Evolutionary conservation across 345 rosid genomes (phyloP).

Genomic region (Melaleuca alternifolia): DNA sequence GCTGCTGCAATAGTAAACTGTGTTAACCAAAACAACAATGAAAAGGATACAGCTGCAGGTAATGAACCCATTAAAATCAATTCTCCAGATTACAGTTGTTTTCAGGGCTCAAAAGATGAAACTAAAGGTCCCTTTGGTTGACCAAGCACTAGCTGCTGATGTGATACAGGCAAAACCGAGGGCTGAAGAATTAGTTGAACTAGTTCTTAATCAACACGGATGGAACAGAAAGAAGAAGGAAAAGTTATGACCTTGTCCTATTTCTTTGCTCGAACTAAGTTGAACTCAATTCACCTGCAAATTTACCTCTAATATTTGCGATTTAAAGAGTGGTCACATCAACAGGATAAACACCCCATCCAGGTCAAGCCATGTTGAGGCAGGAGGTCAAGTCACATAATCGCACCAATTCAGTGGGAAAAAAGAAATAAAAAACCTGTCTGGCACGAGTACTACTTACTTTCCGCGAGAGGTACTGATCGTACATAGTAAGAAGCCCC

Average conservation of each 20-base stretch:
- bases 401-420: not conserved
- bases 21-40: not conserved
- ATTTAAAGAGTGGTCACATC: not conserved
- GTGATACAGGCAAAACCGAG: not conserved
- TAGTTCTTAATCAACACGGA: not conserved
- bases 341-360: not conserved
- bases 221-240: not conserved
- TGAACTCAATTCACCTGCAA: not conserved
- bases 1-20: not conserved
- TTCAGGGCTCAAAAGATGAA: not conserved
- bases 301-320: not conserved
- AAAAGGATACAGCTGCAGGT: not conserved
- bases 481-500: slow-evolving; percentile 94
- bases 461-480: slow-evolving; percentile 82
- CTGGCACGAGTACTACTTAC: slow-evolving; percentile 9
- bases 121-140: not conserved
- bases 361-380: not conserved
- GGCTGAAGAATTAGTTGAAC: not conserved
- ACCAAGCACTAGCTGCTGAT: not conserved
- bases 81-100: not conserved
- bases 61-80: not conserved
- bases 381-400: not conserved
- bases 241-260: not conserved
- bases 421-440: too few relatives aligned
- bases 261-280: not conserved